Percentiles rank a stretch among this genome's conserved stretches.
Evolutionary conservation across 2,329 filamentous ascomycete species (phyloP).

Genomic region (Colletotrichum tofieldiae): DNA sequence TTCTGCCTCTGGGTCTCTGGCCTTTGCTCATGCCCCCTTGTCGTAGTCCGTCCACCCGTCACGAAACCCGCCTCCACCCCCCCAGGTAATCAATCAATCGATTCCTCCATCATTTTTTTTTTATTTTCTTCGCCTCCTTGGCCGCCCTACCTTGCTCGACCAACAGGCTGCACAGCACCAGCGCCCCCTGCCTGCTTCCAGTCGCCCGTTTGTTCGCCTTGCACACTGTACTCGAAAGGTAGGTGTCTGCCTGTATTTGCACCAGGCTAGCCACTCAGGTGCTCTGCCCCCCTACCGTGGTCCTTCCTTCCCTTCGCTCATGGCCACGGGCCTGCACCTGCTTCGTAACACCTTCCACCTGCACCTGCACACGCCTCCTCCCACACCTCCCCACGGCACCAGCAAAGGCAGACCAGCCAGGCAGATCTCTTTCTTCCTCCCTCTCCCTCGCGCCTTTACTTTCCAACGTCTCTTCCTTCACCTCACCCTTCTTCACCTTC

Average conservation of each 20-base stretch:
- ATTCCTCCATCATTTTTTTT: slow-evolving; percentile 13
- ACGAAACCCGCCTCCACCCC: background rate
- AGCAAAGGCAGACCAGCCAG: slow-evolving; percentile 9
- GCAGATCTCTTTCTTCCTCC: slow-evolving; percentile 10
- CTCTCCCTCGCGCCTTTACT: slow-evolving; percentile 13
- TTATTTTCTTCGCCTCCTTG: background rate
- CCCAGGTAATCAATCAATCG: slow-evolving; percentile 3
- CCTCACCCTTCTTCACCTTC: slow-evolving; percentile 38
- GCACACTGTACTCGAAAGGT: background rate
- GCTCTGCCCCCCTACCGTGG: background rate
- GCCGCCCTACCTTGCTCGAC: background rate
- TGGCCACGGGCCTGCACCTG: slow-evolving; percentile 2
- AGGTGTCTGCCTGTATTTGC: background rate
- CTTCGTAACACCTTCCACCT: slow-evolving; percentile 9
- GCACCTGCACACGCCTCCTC: background rate
- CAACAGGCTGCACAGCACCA: background rate
- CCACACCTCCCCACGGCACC: background rate
- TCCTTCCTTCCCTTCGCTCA: background rate
- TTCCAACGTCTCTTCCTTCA: slow-evolving; percentile 34
- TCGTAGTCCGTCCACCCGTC: background rate
- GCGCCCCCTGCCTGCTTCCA: background rate
- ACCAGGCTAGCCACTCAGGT: background rate
- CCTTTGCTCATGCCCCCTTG: background rate
- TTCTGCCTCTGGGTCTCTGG: background rate
- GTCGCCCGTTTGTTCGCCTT: slow-evolving; percentile 18